Conservation (phyloP, 768 basidiomycete genomes). For the Leccinum truebloodii region DNA sequence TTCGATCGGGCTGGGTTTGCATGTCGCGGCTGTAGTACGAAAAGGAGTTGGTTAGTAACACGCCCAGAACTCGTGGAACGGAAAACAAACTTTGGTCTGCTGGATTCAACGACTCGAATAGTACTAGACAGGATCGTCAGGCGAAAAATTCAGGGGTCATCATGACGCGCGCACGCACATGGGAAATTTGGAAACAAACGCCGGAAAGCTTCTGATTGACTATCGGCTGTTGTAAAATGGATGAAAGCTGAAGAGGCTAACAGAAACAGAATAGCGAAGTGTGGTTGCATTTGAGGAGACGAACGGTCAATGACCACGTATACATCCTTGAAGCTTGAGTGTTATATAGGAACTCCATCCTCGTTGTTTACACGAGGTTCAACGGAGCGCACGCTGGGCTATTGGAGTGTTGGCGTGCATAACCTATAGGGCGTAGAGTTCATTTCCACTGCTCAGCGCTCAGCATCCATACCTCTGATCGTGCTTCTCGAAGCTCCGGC, state of each 20-base stretch:
- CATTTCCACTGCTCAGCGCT: background rate
- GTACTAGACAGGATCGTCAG: background rate
- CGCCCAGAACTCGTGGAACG: background rate
- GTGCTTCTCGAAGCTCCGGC: too few species aligned
- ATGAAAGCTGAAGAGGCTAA: background rate
- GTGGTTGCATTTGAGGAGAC: conserved; percentile 6
- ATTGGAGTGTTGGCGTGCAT: background rate
- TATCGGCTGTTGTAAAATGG: background rate
- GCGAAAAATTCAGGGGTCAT: background rate
- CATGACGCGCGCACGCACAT: background rate
- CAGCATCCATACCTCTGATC: background rate
- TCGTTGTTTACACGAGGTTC: background rate
- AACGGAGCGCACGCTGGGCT: too few species aligned
- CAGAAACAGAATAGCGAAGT: background rate
- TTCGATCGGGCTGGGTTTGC: background rate
- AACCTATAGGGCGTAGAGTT: background rate
- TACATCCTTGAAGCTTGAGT: background rate
- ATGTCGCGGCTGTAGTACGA: background rate
- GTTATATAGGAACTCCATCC: conserved; percentile 7
- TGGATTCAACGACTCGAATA: background rate
- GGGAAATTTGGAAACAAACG: conserved; percentile 3
- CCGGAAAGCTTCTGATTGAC: too few species aligned
- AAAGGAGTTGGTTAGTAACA: background rate
- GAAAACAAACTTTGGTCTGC: too few species aligned
- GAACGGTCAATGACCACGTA: background rate